Base-by-base conservation (phyloP, 495 filamentous ascomycete genomes). In the Penicillium verhagenii region DNA sequence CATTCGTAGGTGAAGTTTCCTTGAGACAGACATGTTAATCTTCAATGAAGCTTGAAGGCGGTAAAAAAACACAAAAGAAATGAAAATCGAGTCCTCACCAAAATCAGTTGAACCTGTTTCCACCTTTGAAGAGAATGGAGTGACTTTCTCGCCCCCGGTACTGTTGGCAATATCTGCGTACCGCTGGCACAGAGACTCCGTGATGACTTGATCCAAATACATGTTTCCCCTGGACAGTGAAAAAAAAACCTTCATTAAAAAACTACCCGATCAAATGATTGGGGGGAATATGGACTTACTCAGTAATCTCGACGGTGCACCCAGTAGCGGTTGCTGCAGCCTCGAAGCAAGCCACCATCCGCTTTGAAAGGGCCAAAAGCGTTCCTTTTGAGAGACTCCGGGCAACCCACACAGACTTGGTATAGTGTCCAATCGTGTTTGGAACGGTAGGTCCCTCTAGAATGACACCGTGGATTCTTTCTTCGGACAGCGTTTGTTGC, bases 401-500 rank as follows among this genome's bases (percentile, higher is more conserved):
- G 11, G 29, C 29, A 1, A 33, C 14, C 9, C 11, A 33, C 9
- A 13, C 14, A 4, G 11, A 13, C 20, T 40, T 40, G 16, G 37
- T 18, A 19, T 40, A 18, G n/a, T 20, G 7, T 5, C 16, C 16
- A 23, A 52, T 52, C 1, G 31, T 18, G 20, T 52, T 52, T 10
- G 24, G 38, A 1, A 25, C 50, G 6, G 24, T 33, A 13, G 33
- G 33, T 31, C 50, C 50, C 26, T 52, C 28, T 3, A 29, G 38
- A 14, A 52, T 43, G 13, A 44, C 20, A 4, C 40, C 26, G 24
- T 44, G 25, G 21, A 84, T 80, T 4, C 81, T 64, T 52, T 85
- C 79, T 37, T 69, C 68, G 0, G 80, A 76, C 70, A 76, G 74
- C 7, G 76, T 81, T 58, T 84, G 82, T 54, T 84, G 81, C 13